These are phyloP conservation scores for Nyctanthes arbortristis DNA, from an alignment of 257 asterid species.

Conservation along the genomic window DNA sequence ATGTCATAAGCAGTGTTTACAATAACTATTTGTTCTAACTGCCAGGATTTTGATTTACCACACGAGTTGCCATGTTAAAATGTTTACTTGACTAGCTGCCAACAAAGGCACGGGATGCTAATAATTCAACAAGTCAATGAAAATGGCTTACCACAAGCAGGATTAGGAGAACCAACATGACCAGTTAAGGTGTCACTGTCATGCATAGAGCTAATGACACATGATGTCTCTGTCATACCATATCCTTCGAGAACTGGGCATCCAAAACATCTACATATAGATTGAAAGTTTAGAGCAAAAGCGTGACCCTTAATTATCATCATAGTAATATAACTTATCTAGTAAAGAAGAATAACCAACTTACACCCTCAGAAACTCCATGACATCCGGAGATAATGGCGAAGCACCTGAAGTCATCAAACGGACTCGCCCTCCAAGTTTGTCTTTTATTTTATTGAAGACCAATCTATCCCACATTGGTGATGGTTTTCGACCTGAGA, in stretches of 20 bases:
- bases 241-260: slow-evolving; percentile 84
- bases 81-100: not conserved
- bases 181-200: slow-evolving; percentile 69
- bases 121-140: not conserved
- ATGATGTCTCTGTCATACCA: slow-evolving; percentile 98
- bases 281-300: slow-evolving; percentile 17
- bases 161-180: slow-evolving; percentile 93
- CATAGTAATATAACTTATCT: not conserved
- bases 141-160: slow-evolving; percentile 82
- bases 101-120: not conserved
- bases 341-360: slow-evolving; percentile 28
- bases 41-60: not conserved
- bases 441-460: slow-evolving; percentile 89
- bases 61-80: slow-evolving; percentile 11
- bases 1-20: too few relatives aligned
- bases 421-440: slow-evolving; percentile 93
- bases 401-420: slow-evolving; percentile 96
- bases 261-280: slow-evolving; percentile 77
- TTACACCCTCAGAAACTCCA: slow-evolving; percentile 96
- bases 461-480: slow-evolving; percentile 97
- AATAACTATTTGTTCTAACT: slow-evolving; percentile 11
- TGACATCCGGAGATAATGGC: slow-evolving; percentile 91
- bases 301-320: slow-evolving; percentile 19
- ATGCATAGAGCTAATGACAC: slow-evolving; percentile 82
- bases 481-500: slow-evolving; percentile 81